Conservation (phyloP, 129 eudicot genomes). For the Flaveria linearis region DNA sequence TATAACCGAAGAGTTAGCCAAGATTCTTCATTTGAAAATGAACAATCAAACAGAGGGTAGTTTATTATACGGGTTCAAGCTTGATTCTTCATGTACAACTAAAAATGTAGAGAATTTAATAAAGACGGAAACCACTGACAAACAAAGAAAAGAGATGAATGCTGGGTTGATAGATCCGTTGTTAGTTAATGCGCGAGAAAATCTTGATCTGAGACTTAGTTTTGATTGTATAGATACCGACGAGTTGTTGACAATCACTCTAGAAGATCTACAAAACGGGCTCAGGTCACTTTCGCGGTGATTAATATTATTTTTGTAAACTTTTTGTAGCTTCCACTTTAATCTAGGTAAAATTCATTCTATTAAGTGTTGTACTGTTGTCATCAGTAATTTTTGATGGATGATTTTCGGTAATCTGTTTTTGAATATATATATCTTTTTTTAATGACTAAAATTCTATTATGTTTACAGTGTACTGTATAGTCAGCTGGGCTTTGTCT, state of each 20-base stretch:
- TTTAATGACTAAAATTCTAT: background rate
- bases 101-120: background rate
- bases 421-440: background rate
- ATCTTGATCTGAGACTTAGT: slow-evolving; percentile 14
- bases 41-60: slow-evolving; percentile 5
- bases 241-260: slow-evolving; percentile 4
- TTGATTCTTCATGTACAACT: slow-evolving; percentile 2
- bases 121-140: background rate
- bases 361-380: background rate
- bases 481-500: background rate
- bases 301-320: background rate
- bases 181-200: slow-evolving; percentile 12
- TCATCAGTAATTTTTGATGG: background rate
- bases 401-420: background rate
- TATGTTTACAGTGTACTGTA: background rate
- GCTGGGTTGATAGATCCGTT: slow-evolving; percentile 5
- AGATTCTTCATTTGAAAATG: slow-evolving; percentile 19
- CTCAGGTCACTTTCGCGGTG: slow-evolving; percentile 13
- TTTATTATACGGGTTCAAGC: slow-evolving; percentile 8
- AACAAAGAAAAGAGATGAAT: slow-evolving; percentile 20
- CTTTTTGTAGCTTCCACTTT: background rate
- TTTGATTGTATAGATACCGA: slow-evolving; percentile 9
- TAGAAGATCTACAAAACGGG: slow-evolving; percentile 13
- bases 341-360: background rate
- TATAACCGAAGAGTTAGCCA: slow-evolving; percentile 10